Conservation (phyloP, 352 stramenopile genomes). For the Pythium biforme region DNA sequence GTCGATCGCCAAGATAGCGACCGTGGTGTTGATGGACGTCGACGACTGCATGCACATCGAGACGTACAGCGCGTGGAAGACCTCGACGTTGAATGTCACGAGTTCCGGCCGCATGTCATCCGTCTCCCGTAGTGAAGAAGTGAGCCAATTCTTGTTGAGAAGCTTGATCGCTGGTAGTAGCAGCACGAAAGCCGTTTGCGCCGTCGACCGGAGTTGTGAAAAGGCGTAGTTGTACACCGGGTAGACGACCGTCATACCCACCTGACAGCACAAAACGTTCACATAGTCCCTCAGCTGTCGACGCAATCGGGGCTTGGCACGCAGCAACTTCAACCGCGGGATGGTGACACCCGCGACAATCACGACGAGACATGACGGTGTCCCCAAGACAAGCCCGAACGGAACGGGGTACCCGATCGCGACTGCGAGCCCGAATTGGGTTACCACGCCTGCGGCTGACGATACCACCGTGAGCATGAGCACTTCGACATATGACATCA, state of each 20-base stretch:
- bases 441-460: neutral
- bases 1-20: constrained; percentile 12
- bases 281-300: constrained; percentile 6
- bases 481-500: neutral
- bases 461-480: neutral
- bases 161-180: constrained; percentile 43
- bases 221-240: constrained; percentile 24
- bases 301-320: neutral
- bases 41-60: constrained; percentile 16
- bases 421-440: neutral
- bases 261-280: constrained; percentile 12
- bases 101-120: constrained; percentile 29
- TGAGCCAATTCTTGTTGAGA: constrained; percentile 37
- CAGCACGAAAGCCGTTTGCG: constrained; percentile 20
- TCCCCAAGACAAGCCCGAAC: constrained; percentile 1
- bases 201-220: neutral
- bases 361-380: neutral
- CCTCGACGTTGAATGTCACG: constrained; percentile 22
- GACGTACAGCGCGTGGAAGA: constrained; percentile 11
- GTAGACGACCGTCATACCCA: constrained; percentile 18
- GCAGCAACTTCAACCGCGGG: neutral
- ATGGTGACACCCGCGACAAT: constrained; percentile 3
- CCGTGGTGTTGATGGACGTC: neutral
- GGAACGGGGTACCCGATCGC: constrained; percentile 11
- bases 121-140: constrained; percentile 6